Evolutionary conservation across 2,329 filamentous ascomycete species (phyloP), one percentile per base, ranked within the genome.

Genomic region (Mycosphaerella arachidis): DNA sequence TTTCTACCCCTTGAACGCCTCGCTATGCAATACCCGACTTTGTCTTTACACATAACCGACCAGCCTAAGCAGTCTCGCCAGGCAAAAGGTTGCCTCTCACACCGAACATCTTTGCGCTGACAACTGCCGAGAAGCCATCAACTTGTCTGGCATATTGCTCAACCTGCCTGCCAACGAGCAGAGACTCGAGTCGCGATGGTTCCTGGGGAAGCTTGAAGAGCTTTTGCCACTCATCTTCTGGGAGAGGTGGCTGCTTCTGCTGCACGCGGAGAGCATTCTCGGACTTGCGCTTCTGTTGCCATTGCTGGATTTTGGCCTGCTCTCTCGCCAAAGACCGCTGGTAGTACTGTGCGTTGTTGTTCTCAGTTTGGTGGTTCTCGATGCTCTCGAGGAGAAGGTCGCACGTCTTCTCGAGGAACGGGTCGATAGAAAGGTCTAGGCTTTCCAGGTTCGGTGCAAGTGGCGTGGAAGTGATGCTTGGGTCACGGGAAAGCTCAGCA

Each of bases 281-380:
- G 16, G 91, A 88, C 82, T 96, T 96, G 74, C 94, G 89, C 86
- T 99, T 97, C 63, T 88, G 81, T 80, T 97, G 93, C 94, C 94
- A 99, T 67, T 92, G 89, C 57, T 90, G 87, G 71, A 99, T 97
- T 85, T 97, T 99, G 71, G 89, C 81, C 81, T 99, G 94, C 81
- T 99, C 94, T 70, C 94, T 90, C 56, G 88, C 89, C 59, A 97
- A 84, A 73, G 95, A 92, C 72, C 94, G 86, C 80, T 97, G 92
- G 82, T 97, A 97, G 84, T 89, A 91, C 78, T 97, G 92, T 81
- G 95, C 94, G 84, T 99, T 99, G 86, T 97, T 97, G 75, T 96
- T 89, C 79, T 99, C 94, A 62, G 92, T 96, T 81, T 97, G 94
- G 82, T 99, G 94, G 58, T 89, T 89, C 82, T 99, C 94, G 75